Evolutionary conservation across 1,284 basidiomycete genomes (phyloP).

Genomic region (Rhodotorula glutinis): DNA sequence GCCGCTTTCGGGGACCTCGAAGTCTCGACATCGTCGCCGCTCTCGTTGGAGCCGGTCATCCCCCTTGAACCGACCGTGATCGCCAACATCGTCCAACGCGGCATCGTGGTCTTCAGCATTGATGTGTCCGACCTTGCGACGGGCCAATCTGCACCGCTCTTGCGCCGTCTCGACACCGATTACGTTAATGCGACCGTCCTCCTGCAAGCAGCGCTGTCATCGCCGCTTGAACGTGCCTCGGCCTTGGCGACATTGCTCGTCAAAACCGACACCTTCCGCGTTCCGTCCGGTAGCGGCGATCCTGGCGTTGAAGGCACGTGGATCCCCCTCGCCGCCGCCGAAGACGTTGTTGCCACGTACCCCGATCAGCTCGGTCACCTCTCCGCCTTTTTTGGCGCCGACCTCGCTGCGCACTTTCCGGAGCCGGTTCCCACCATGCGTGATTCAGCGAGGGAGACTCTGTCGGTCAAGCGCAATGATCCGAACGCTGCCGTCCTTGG

Average conservation of each 20-base stretch:
- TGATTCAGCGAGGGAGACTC: not conserved
- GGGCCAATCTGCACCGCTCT: not conserved
- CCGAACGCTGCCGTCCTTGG: slow-evolving; percentile 9
- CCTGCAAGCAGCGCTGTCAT: slow-evolving; percentile 4
- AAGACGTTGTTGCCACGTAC: slow-evolving; percentile 4
- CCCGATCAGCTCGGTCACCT: slow-evolving; percentile 11
- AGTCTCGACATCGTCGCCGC: not conserved
- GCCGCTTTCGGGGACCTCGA: not conserved
- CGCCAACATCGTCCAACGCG: slow-evolving; percentile 12
- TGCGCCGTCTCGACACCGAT: slow-evolving; percentile 25
- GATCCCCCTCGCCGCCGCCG: slow-evolving; percentile 14
- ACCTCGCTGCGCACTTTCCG: slow-evolving; percentile 22
- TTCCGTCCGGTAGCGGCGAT: not conserved
- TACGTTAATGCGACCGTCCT: slow-evolving; percentile 26
- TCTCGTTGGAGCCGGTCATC: slow-evolving; percentile 9
- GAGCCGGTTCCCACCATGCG: slow-evolving; percentile 23
- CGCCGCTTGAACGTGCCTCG: slow-evolving; percentile 9
- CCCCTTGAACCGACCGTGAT: slow-evolving; percentile 14
- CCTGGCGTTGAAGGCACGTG: slow-evolving; percentile 10
- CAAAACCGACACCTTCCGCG: slow-evolving; percentile 17
- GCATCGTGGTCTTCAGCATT: slow-evolving; percentile 19
- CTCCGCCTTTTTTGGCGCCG: slow-evolving; percentile 18
- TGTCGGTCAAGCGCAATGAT: not conserved
- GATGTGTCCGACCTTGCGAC: slow-evolving; percentile 8
- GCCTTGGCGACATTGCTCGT: slow-evolving; percentile 11